phyloP scores from a whole-genome alignment of 1,139 yeast genomes.

The Geotrichum reessii region DNA sequence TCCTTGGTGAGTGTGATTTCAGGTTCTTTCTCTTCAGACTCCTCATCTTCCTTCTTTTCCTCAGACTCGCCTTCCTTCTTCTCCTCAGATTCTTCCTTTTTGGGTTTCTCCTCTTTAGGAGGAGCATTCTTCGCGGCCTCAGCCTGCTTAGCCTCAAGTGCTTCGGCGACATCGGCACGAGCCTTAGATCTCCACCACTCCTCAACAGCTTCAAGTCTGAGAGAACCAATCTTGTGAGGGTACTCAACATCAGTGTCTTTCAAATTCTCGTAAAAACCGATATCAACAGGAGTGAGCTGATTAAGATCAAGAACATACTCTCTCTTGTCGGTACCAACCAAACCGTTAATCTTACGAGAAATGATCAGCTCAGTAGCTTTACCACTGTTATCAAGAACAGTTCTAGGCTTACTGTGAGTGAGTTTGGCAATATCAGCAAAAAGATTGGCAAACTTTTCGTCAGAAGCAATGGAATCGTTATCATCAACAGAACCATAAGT shows the following conservation, averaged over 20 bases:
- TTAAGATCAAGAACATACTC: slow-evolving; percentile 78
- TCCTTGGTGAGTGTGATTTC: slow-evolving; percentile 14
- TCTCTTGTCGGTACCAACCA: slow-evolving; percentile 79
- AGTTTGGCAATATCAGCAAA: slow-evolving; percentile 62
- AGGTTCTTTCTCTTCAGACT: slow-evolving; percentile 40
- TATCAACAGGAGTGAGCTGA: slow-evolving; percentile 79
- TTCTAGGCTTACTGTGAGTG: slow-evolving; percentile 72
- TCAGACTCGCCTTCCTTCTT: slow-evolving; percentile 30
- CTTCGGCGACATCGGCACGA: slow-evolving; percentile 41
- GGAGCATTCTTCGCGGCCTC: slow-evolving; percentile 17
- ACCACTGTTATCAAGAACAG: slow-evolving; percentile 44
- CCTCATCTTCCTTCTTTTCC: slow-evolving; percentile 45
- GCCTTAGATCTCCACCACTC: slow-evolving; percentile 76
- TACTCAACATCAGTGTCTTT: slow-evolving; percentile 49
- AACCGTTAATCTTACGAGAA: slow-evolving; percentile 79
- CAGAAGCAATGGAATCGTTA: slow-evolving; percentile 43
- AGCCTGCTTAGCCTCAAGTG: slow-evolving; percentile 11
- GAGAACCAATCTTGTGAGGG: slow-evolving; percentile 72
- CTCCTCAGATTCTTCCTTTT: slow-evolving; percentile 6
- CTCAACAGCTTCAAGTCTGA: slow-evolving; percentile 85
- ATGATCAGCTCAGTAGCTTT: slow-evolving; percentile 43
- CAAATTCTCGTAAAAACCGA: slow-evolving; percentile 59
- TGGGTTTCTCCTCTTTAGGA: slow-evolving; percentile 22
- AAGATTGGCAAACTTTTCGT: slow-evolving; percentile 48
- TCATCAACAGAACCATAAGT: slow-evolving; percentile 73